phyloP scores from a whole-genome alignment of 345 rosid species.

The Carallia brachiata region DNA sequence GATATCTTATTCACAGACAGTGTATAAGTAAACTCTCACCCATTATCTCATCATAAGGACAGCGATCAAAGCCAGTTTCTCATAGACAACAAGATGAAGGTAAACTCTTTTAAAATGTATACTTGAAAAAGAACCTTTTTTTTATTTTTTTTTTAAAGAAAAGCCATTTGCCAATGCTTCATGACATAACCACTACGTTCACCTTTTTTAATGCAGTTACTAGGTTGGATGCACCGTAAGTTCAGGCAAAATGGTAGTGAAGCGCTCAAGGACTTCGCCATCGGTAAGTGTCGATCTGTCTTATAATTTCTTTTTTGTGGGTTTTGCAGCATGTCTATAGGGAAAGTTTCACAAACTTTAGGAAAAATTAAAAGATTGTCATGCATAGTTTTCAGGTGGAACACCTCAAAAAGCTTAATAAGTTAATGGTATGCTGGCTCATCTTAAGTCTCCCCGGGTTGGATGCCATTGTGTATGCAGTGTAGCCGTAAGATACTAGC shows the following conservation, averaged over 20 bases:
- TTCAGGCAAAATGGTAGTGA: constrained; percentile 61
- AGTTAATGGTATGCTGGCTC: neutral
- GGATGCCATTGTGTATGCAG: neutral
- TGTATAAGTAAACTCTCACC: constrained; percentile 24
- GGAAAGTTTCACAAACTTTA: neutral
- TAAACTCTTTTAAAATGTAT: constrained; percentile 9
- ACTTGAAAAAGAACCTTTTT: neutral
- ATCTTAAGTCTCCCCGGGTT: too few species aligned
- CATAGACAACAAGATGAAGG: constrained; percentile 52
- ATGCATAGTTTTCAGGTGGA: neutral
- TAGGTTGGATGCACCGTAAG: constrained; percentile 88
- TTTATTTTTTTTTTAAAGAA: too few species aligned
- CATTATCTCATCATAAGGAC: constrained; percentile 13
- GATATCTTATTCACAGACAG: constrained; percentile 21
- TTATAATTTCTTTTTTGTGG: neutral
- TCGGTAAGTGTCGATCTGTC: constrained; percentile 41
- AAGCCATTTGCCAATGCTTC: constrained; percentile 3
- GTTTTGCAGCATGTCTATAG: neutral
- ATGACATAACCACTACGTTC: constrained; percentile 5
- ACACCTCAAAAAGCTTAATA: neutral
- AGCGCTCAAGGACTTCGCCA: constrained; percentile 51
- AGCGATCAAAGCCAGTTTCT: constrained; percentile 24
- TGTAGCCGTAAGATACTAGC: neutral
- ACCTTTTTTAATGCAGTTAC: constrained; percentile 47
- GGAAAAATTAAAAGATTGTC: neutral